phyloP scores from a whole-genome alignment of 1,139 yeast genomes.

The Hemisphaericaspora subhashii region DNA sequence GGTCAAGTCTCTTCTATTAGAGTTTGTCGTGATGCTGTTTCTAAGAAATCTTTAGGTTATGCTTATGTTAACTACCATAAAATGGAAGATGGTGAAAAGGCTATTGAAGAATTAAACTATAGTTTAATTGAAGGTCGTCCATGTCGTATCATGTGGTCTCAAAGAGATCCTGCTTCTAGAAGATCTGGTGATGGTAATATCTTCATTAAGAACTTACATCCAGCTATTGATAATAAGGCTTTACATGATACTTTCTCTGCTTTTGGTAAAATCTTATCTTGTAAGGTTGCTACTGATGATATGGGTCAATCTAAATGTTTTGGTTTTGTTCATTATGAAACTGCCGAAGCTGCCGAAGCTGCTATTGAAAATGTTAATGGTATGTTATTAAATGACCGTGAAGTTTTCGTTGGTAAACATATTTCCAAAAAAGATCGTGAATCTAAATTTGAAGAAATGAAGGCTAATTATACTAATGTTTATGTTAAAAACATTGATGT shows the following conservation, averaged over 20 bases:
- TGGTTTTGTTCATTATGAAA: constrained; percentile 97
- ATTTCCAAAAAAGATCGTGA: constrained; percentile 93
- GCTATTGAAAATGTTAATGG: constrained; percentile 98
- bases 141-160: constrained; percentile 99
- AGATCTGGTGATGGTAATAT: constrained; percentile 96
- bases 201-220: constrained; percentile 97
- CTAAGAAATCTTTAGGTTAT: constrained; percentile 96
- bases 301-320: constrained; percentile 92
- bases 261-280: constrained; percentile 92
- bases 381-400: constrained; percentile 96
- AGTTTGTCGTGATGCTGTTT: constrained; percentile 98
- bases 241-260: constrained; percentile 97
- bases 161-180: constrained; percentile 96
- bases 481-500: constrained; percentile 86
- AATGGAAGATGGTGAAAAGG: constrained; percentile 87
- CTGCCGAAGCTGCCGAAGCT: constrained; percentile 88
- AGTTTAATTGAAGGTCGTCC: constrained; percentile 92
- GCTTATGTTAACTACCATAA: constrained; percentile 97
- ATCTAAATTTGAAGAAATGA: constrained; percentile 87
- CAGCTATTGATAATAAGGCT: constrained; percentile 98
- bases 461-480: constrained; percentile 93
- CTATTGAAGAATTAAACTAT: constrained; percentile 95
- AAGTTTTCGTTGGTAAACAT: constrained; percentile 95
- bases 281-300: constrained; percentile 97
- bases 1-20: constrained; percentile 97